Conservation (phyloP, 306 rosid genomes). For the Glycine tomentella region DNA sequence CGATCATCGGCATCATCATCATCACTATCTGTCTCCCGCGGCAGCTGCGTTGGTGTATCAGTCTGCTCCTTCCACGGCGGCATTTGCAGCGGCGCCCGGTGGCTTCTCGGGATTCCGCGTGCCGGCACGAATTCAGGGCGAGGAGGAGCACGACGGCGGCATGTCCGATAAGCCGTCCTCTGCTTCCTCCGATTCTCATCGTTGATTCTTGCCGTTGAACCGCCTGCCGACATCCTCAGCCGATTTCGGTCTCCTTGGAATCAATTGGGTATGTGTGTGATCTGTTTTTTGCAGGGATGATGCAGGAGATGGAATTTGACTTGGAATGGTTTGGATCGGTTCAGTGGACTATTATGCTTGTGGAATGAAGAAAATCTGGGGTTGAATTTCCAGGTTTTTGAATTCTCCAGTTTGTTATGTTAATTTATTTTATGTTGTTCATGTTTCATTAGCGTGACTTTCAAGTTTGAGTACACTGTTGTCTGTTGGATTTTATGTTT, state of each 20-base stretch:
- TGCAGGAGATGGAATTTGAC: constrained; percentile 32
- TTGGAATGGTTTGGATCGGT: constrained; percentile 40
- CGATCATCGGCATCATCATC: constrained; percentile 35
- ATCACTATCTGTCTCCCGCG: constrained; percentile 33
- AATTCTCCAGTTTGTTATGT: constrained; percentile 53
- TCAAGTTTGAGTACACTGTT: constrained; percentile 31
- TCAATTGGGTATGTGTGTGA: constrained; percentile 26
- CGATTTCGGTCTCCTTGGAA: constrained; percentile 29
- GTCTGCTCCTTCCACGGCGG: constrained; percentile 51
- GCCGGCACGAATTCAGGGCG: constrained; percentile 89
- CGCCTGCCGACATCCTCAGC: background rate
- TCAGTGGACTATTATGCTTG: constrained; percentile 57
- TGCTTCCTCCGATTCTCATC: constrained; percentile 96
- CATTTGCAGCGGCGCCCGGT: constrained; percentile 61
- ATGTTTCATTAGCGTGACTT: constrained; percentile 51
- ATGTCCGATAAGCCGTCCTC: constrained; percentile 80
- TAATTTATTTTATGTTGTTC: constrained; percentile 31
- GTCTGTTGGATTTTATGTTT: constrained; percentile 45
- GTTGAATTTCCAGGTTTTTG: constrained; percentile 59
- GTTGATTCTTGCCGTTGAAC: constrained; percentile 86
- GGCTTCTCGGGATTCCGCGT: constrained; percentile 76
- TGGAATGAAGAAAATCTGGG: constrained; percentile 63
- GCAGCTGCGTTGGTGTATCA: constrained; percentile 46
- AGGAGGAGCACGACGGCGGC: constrained; percentile 88
- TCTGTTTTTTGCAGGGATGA: constrained; percentile 3